These are phyloP conservation scores for Calonectria crousiana DNA, from an alignment of 2,329 filamentous ascomycete genomes.

Conservation along the genomic window DNA sequence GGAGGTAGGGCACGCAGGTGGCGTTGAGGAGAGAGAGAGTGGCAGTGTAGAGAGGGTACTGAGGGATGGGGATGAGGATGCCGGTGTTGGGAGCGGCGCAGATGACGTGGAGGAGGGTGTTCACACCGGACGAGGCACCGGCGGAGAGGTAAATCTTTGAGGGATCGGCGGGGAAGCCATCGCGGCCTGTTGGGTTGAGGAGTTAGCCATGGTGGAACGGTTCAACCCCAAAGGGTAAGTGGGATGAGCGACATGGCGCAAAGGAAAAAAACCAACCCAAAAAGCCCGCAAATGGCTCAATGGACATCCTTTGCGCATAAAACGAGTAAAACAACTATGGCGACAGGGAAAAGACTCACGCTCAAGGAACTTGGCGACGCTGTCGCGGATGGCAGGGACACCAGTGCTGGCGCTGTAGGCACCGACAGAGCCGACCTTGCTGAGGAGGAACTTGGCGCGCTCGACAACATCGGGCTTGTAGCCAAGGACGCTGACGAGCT, in stretches of 20 bases:
- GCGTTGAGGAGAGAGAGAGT: slow-evolving; percentile 89
- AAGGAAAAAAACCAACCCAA: neutral
- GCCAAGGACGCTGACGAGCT: slow-evolving; percentile 79
- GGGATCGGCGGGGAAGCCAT: slow-evolving; percentile 87
- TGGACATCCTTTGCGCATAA: neutral
- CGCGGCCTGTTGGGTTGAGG: slow-evolving; percentile 69
- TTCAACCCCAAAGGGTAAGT: slow-evolving; percentile 12
- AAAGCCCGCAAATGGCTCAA: neutral
- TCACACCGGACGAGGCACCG: slow-evolving; percentile 94
- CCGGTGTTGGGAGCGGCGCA: slow-evolving; percentile 82
- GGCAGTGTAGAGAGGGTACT: slow-evolving; percentile 98
- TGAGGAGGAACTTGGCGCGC: slow-evolving; percentile 83
- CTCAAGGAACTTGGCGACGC: slow-evolving; percentile 93
- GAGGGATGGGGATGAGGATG: slow-evolving; percentile 93
- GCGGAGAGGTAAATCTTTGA: slow-evolving; percentile 90
- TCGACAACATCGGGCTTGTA: slow-evolving; percentile 93
- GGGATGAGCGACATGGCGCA: neutral
- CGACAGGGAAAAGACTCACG: slow-evolving; percentile 60
- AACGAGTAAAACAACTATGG: neutral
- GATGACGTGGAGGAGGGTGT: slow-evolving; percentile 91
- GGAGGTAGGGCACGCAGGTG: slow-evolving; percentile 89
- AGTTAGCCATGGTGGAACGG: slow-evolving; percentile 22
- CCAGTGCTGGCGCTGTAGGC: slow-evolving; percentile 97
- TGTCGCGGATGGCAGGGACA: slow-evolving; percentile 86
- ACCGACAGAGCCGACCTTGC: slow-evolving; percentile 89